Evolutionary conservation across 306 rosid species (phyloP), one percentile per base, ranked within the genome.

Genomic region (Castanospermum australe): DNA sequence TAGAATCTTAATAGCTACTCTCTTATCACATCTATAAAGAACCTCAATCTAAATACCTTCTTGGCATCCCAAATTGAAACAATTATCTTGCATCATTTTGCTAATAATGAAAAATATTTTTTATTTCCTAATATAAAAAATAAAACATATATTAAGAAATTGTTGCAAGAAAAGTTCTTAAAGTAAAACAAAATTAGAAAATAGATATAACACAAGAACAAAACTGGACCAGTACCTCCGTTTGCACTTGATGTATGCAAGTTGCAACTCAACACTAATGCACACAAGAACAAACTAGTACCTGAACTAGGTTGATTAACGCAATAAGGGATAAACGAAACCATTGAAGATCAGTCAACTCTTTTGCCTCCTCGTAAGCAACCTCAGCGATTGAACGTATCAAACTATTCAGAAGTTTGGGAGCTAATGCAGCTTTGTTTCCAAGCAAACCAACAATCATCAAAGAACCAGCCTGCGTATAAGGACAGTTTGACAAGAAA

Each of bases 221-320:
- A 4, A 1, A 47, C 5, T 21, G 61, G 47, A 66, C 24, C 3
- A 66, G 59, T 44, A 44, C 41, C 73, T 25, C 68, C 10, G 45
- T 33, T 82, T 70, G 71, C 64, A 74, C 18, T 72, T 2, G 18
- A 67, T 18, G 32, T 41, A 55, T 12, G 63, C 12, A 76, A 52
- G 55, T 36, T 12, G 63, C 12, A 76, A 52, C 61, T 36, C 50
- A 73, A 77, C 21, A 71, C 60, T 54, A 35, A 64, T 10, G 36
- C 35, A 21, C 62, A 50, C 25, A 18, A 25, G 22, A 79, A 39
- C 33, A 67, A 41, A 56, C 11, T 13, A 61, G 80, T 87, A 95
- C 99, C 99, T 92, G 99, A 87, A 92, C 89, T 79, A 95, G 90
- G 85, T 84, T 89, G 81, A 91, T 87, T 83, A 92, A 80, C 70